Percentiles rank a stretch among this genome's conserved stretches.
Conservation (phyloP, 352 stramenopile genomes). For the Thraustochytrium sp. region DNA sequence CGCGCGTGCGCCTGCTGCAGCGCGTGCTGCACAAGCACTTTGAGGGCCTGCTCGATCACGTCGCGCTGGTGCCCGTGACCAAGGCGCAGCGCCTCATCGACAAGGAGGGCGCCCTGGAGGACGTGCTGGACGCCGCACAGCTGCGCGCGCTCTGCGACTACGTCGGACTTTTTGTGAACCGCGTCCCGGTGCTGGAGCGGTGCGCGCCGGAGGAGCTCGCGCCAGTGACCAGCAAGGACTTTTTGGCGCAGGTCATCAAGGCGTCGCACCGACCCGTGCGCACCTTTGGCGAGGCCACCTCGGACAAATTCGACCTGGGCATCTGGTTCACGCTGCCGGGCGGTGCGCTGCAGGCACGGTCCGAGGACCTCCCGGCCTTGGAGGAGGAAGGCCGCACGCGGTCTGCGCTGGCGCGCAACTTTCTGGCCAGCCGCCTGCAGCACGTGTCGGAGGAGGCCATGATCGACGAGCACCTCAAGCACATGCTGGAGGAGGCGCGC, state of each 20-base stretch:
- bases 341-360: neutral
- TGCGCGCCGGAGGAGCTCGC: neutral
- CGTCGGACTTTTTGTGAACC: neutral
- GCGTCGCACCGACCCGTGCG: neutral
- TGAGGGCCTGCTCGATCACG: neutral
- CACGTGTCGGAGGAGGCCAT: constrained; percentile 14
- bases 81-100: neutral
- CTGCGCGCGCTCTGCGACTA: constrained; percentile 1
- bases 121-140: neutral
- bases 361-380: neutral
- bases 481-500: neutral
- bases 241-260: neutral
- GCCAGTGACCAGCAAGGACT: neutral
- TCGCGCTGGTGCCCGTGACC: neutral
- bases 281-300: neutral
- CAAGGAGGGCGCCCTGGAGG: neutral
- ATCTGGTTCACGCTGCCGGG: neutral
- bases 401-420: neutral
- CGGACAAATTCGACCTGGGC: neutral
- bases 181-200: neutral
- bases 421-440: neutral
- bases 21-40: neutral
- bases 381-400: neutral
- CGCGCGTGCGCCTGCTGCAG: constrained; percentile 11
- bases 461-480: neutral